Evolutionary conservation across 768 basidiomycete species (phyloP).

Genomic region (Paxillus involutus): DNA sequence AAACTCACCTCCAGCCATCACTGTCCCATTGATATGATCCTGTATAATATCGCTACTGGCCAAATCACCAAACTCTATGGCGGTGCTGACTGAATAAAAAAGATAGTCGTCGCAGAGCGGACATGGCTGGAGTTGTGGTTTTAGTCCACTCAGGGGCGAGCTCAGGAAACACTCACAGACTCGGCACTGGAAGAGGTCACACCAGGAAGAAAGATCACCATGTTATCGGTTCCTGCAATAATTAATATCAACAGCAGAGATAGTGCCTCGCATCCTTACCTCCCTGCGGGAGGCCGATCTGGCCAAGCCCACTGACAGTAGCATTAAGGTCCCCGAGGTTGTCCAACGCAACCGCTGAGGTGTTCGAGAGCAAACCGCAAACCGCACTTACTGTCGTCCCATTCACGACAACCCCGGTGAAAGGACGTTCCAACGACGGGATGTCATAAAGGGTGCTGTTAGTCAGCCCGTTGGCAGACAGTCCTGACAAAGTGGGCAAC

Average conservation of each 20-base stretch:
- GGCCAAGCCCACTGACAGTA: slow-evolving; percentile 6
- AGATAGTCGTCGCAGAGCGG: neutral
- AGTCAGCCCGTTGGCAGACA: slow-evolving; percentile 10
- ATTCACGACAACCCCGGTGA: slow-evolving; percentile 12
- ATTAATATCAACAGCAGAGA: neutral
- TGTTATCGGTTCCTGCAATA: neutral
- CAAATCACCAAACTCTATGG: slow-evolving; percentile 2
- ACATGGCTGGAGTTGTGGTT: neutral
- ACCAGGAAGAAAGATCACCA: too few species aligned
- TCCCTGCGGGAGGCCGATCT: neutral
- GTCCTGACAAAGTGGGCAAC: neutral
- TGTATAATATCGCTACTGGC: neutral
- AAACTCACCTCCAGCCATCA: neutral
- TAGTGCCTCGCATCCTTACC: neutral
- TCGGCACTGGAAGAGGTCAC: too few species aligned
- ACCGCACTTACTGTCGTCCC: slow-evolving; percentile 14
- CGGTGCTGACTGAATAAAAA: neutral
- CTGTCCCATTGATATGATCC: neutral
- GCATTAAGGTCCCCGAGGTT: neutral
- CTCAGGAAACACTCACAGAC: too few species aligned
- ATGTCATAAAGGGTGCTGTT: slow-evolving; percentile 20
- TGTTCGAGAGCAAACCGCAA: slow-evolving; percentile 14
- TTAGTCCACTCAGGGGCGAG: too few species aligned
- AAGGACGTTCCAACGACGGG: neutral
- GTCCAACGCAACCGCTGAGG: neutral